Conservation (phyloP, 805 yeast genomes). For the Kodamaea lidongshanica region DNA sequence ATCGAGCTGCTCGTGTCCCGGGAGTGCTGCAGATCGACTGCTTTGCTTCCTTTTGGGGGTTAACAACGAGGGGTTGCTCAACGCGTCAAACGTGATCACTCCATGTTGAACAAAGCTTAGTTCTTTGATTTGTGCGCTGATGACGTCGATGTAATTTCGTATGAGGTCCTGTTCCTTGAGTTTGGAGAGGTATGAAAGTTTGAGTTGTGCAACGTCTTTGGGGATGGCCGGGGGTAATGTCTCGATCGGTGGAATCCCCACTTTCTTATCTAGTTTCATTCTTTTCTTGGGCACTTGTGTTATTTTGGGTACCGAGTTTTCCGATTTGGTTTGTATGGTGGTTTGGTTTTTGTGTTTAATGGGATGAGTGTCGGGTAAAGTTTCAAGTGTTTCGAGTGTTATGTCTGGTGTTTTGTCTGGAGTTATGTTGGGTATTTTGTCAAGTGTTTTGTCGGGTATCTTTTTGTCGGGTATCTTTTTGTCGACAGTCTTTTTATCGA, state of each 20-base stretch:
- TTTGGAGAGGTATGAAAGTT: slow-evolving; percentile 29
- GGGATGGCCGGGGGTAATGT: neutral
- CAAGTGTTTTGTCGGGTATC: too few species aligned
- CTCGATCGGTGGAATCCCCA: neutral
- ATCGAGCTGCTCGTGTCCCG: slow-evolving; percentile 28
- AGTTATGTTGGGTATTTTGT: too few species aligned
- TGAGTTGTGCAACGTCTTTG: slow-evolving; percentile 15
- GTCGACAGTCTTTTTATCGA: too few species aligned
- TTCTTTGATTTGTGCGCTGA: slow-evolving; percentile 39
- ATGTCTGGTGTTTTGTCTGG: too few species aligned
- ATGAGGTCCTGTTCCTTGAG: slow-evolving; percentile 40
- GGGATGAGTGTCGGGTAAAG: too few species aligned
- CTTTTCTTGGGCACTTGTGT: slow-evolving; percentile 7
- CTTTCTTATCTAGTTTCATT: slow-evolving; percentile 4
- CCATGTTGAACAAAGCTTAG: slow-evolving; percentile 39
- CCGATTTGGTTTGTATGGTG: too few species aligned
- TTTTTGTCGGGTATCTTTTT: too few species aligned
- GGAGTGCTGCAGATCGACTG: slow-evolving; percentile 7
- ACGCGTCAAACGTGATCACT: slow-evolving; percentile 37
- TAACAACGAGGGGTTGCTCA: slow-evolving; percentile 16
- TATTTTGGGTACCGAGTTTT: too few species aligned
- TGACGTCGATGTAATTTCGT: slow-evolving; percentile 36
- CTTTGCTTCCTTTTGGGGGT: slow-evolving; percentile 5
- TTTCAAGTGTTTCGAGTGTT: too few species aligned
- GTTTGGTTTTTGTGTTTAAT: too few species aligned